A percentile compares a stretch with the other conserved stretches of the same genome.
phyloP scores from a whole-genome alignment of 768 basidiomycete species.

The Rhodotorula paludigena region DNA sequence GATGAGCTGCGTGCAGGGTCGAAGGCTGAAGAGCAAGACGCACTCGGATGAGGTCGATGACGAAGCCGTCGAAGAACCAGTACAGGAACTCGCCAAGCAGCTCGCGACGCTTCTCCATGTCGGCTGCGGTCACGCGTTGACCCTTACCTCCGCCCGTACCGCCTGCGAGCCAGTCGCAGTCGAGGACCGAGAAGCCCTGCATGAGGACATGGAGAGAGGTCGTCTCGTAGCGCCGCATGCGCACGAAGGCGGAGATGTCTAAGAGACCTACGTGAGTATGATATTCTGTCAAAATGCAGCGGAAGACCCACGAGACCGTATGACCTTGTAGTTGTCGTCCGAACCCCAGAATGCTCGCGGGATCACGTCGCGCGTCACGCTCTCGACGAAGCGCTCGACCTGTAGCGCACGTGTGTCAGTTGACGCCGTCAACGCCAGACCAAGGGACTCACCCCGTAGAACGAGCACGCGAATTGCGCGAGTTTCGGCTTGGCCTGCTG shows the following conservation, averaged over 20 bases:
- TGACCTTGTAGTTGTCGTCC: constrained; percentile 58
- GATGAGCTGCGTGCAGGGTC: background rate
- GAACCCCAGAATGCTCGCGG: constrained; percentile 73
- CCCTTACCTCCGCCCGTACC: background rate
- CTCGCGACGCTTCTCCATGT: constrained; percentile 70
- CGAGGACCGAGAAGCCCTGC: constrained; percentile 67
- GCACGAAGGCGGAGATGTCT: constrained; percentile 54
- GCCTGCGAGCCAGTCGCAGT: constrained; percentile 68
- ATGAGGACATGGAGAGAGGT: constrained; percentile 68
- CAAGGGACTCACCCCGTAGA: constrained; percentile 56
- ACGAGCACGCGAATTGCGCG: constrained; percentile 65
- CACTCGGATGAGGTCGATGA: constrained; percentile 73
- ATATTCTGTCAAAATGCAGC: background rate
- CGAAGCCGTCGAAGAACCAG: constrained; percentile 87
- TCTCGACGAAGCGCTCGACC: constrained; percentile 65
- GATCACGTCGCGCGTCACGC: constrained; percentile 64
- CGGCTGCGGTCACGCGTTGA: constrained; percentile 54
- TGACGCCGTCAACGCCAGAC: background rate
- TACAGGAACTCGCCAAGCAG: constrained; percentile 81
- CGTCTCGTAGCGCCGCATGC: constrained; percentile 73
- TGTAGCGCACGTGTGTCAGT: constrained; percentile 44
- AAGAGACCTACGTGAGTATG: background rate
- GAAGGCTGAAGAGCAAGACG: constrained; percentile 29
- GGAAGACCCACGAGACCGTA: constrained; percentile 51
- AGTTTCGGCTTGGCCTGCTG: constrained; percentile 65